Conservation (phyloP, 441 rosid species). For the Gossypium gossypioides region DNA sequence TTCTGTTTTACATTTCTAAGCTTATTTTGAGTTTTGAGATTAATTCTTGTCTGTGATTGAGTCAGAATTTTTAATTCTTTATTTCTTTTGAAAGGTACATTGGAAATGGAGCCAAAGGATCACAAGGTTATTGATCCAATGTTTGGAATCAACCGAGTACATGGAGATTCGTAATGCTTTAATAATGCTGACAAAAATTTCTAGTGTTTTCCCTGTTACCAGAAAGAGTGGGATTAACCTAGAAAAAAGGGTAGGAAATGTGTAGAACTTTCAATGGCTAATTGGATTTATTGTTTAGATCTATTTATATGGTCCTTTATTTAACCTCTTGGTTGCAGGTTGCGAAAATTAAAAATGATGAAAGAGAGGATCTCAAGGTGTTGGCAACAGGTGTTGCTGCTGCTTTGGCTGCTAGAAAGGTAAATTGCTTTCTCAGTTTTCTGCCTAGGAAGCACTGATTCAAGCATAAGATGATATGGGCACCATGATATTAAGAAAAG, state of each 20-base stretch:
- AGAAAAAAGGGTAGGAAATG: constrained; percentile 78
- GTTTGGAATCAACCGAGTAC: constrained; percentile 94
- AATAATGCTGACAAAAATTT: constrained; percentile 87
- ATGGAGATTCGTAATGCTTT: constrained; percentile 99
- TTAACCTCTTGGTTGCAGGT: constrained; percentile 42
- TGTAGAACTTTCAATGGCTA: constrained; percentile 11
- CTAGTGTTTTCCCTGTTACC: constrained; percentile 94
- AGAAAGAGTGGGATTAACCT: constrained; percentile 96
- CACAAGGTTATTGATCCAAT: constrained; percentile 82
- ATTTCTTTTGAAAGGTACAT: constrained; percentile 57
- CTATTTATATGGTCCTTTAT: constrained; percentile 14
- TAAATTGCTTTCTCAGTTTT: constrained; percentile 19
- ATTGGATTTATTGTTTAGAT: constrained; percentile 5
- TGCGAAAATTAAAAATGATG: constrained; percentile 86
- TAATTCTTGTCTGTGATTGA: not conserved
- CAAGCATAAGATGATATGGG: not conserved
- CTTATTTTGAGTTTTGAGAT: not conserved
- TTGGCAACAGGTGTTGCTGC: constrained; percentile 99
- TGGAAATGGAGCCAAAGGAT: constrained; percentile 99
- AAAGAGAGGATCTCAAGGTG: constrained; percentile 98
- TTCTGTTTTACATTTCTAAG: not conserved
- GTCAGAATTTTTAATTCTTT: not conserved
- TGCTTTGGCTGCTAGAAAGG: constrained; percentile 97
- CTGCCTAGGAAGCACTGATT: not conserved
- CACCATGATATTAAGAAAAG: not conserved